These are phyloP conservation scores for Yamadazyma sp. DNA, from an alignment of 1,139 yeast species.

Conservation along the genomic window DNA sequence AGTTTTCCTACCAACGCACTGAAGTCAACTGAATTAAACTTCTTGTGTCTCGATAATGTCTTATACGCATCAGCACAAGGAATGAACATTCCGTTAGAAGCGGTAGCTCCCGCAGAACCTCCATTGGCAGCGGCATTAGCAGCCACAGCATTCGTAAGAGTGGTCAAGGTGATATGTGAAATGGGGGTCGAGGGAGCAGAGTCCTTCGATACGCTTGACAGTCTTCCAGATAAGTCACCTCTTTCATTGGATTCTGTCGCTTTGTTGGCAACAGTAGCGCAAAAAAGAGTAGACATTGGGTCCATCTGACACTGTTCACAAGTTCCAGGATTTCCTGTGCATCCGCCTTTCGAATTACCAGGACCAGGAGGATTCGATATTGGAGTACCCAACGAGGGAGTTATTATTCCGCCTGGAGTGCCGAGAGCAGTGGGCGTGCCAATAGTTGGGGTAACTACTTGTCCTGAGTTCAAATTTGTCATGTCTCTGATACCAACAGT, in stretches of 20 bases:
- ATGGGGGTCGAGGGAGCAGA: slow-evolving; percentile 16
- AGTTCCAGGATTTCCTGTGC: slow-evolving; percentile 87
- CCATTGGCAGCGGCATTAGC: slow-evolving; percentile 9
- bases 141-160: slow-evolving; percentile 2
- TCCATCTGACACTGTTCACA: slow-evolving; percentile 82
- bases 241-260: slow-evolving; percentile 24
- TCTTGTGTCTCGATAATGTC: slow-evolving; percentile 77
- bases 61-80: slow-evolving; percentile 90
- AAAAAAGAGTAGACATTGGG: slow-evolving; percentile 86
- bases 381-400: slow-evolving; percentile 16
- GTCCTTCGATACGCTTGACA: slow-evolving; percentile 10
- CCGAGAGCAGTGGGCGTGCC: slow-evolving; percentile 9
- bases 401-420: slow-evolving; percentile 16
- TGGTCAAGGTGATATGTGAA: slow-evolving; percentile 1
- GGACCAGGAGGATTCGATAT: slow-evolving; percentile 18
- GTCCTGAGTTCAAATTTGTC: slow-evolving; percentile 43
- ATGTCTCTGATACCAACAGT: slow-evolving; percentile 51
- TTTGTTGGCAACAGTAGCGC: slow-evolving; percentile 76
- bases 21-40: slow-evolving; percentile 70
- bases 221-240: slow-evolving; percentile 13
- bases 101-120: slow-evolving; percentile 14
- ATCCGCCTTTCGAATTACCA: slow-evolving; percentile 41
- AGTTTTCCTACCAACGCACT: slow-evolving; percentile 72
- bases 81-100: slow-evolving; percentile 50
- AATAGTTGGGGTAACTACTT: slow-evolving; percentile 26